phyloP scores from a whole-genome alignment of 2,329 filamentous ascomycete genomes.

The Sporothrix phasma region DNA sequence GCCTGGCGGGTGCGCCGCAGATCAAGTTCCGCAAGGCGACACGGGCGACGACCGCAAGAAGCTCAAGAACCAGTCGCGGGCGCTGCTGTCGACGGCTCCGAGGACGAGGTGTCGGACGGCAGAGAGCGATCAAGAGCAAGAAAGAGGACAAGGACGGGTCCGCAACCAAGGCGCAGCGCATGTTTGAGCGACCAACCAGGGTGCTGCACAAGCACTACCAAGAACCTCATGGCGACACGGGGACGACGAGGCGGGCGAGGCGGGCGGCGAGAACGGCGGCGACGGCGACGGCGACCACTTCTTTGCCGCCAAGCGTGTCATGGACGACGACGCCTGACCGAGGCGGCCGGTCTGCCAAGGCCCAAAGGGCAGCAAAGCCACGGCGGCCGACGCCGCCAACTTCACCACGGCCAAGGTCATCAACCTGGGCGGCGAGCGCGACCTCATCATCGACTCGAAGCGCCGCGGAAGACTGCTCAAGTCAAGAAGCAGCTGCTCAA shows the following conservation, averaged over 20 bases:
- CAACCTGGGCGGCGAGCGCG: slow-evolving; percentile 50
- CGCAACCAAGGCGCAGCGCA: slow-evolving; percentile 93
- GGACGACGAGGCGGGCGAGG: slow-evolving; percentile 49
- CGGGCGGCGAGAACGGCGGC: background rate
- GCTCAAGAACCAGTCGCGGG: slow-evolving; percentile 75
- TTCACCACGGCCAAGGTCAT: slow-evolving; percentile 48
- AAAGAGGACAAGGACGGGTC: slow-evolving; percentile 55
- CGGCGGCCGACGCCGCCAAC: slow-evolving; percentile 27
- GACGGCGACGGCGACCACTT: slow-evolving; percentile 51
- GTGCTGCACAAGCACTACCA: slow-evolving; percentile 89
- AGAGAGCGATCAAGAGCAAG: slow-evolving; percentile 33
- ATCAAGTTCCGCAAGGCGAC: slow-evolving; percentile 73
- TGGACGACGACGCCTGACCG: slow-evolving; percentile 58
- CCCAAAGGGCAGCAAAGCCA: slow-evolving; percentile 15
- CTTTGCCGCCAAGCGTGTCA: slow-evolving; percentile 78
- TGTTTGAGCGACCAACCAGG: slow-evolving; percentile 98
- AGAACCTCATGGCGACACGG: slow-evolving; percentile 63
- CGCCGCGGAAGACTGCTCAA: slow-evolving; percentile 89
- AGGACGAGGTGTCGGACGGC: slow-evolving; percentile 38
- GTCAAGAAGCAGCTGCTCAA: slow-evolving; percentile 89
- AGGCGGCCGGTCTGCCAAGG: slow-evolving; percentile 36
- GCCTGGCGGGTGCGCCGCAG: slow-evolving; percentile 80
- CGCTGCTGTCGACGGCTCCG: slow-evolving; percentile 54
- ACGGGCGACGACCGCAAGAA: slow-evolving; percentile 72
- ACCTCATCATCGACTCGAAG: slow-evolving; percentile 84